phyloP scores from a whole-genome alignment of 345 rosid genomes.

The Gossypium mustelinum region DNA sequence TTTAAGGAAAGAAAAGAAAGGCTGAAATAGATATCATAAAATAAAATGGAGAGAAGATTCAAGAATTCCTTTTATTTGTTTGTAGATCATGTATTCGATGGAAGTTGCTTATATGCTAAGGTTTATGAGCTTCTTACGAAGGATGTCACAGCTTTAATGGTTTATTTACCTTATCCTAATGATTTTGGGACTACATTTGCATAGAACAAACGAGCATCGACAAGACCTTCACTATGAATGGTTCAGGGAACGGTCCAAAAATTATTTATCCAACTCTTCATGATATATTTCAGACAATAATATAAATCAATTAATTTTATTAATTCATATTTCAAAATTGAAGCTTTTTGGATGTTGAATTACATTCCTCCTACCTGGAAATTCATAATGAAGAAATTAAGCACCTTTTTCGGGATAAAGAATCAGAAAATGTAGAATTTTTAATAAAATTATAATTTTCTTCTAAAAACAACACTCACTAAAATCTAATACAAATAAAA shows the following conservation, averaged over 20 bases:
- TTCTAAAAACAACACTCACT: no score
- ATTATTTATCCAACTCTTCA: conserved; percentile 64
- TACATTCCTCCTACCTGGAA: conserved; percentile 62
- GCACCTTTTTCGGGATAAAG: conserved; percentile 62
- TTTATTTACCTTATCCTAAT: neutral
- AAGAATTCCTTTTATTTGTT: neutral
- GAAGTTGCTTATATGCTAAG: conserved; percentile 50
- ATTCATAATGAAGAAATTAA: conserved; percentile 88
- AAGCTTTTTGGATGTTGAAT: conserved; percentile 13
- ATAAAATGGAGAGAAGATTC: no score
- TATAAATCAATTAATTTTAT: conserved; percentile 5
- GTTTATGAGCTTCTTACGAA: conserved; percentile 76
- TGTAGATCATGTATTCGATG: conserved; percentile 72
- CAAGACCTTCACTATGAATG: conserved; percentile 92
- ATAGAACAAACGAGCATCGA: conserved; percentile 97
- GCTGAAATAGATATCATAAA: no score
- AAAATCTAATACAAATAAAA: no score
- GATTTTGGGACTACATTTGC: conserved; percentile 84
- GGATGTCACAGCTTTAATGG: conserved; percentile 13
- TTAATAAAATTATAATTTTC: no score
- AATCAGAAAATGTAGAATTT: conserved; percentile 60
- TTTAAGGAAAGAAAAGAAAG: no score
- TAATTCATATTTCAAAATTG: neutral
- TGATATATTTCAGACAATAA: conserved; percentile 47
- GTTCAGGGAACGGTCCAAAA: conserved; percentile 62